Evolutionary conservation across 495 filamentous ascomycete genomes (phyloP).

Genomic region (Tuber microsphaerosporum): DNA sequence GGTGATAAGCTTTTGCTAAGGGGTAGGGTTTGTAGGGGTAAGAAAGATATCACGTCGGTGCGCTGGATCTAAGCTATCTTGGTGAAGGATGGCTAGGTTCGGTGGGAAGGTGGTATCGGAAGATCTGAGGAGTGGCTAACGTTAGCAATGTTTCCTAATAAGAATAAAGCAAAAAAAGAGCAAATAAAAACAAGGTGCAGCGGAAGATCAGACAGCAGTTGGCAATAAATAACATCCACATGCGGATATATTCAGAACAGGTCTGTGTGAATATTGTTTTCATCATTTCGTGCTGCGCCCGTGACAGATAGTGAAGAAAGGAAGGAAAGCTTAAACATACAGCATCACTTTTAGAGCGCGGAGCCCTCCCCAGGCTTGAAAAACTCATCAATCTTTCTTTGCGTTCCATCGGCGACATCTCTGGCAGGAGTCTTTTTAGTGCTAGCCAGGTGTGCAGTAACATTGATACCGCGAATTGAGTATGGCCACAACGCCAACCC

Average conservation of each 20-base stretch:
- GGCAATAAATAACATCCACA: slow-evolving; percentile 59
- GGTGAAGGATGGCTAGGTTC: not conserved
- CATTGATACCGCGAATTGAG: slow-evolving; percentile 54
- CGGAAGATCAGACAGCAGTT: slow-evolving; percentile 67
- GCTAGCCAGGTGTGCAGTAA: slow-evolving; percentile 59
- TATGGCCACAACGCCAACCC: slow-evolving; percentile 27
- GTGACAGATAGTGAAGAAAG: slow-evolving; percentile 5
- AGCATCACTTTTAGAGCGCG: slow-evolving; percentile 2
- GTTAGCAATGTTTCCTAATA: not conserved
- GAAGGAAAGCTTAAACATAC: slow-evolving; percentile 35
- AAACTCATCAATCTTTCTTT: slow-evolving; percentile 61
- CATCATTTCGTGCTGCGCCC: slow-evolving; percentile 19
- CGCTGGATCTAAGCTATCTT: not conserved
- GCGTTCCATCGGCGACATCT: slow-evolving; percentile 64
- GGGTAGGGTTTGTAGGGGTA: not conserved
- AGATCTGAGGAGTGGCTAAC: not conserved
- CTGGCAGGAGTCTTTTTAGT: slow-evolving; percentile 75
- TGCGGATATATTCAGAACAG: slow-evolving; percentile 62
- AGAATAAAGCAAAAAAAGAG: not conserved
- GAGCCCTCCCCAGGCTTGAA: slow-evolving; percentile 49
- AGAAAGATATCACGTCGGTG: not conserved
- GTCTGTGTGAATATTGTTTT: slow-evolving; percentile 63
- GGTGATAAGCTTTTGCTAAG: not conserved
- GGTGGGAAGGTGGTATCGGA: not conserved
- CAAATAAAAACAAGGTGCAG: not conserved